A percentile compares a stretch with the other conserved stretches of the same genome.
These are phyloP conservation scores for Backusella australiensis DNA, from an alignment of 192 early-diverging fungal genomes.

Conservation along the genomic window DNA sequence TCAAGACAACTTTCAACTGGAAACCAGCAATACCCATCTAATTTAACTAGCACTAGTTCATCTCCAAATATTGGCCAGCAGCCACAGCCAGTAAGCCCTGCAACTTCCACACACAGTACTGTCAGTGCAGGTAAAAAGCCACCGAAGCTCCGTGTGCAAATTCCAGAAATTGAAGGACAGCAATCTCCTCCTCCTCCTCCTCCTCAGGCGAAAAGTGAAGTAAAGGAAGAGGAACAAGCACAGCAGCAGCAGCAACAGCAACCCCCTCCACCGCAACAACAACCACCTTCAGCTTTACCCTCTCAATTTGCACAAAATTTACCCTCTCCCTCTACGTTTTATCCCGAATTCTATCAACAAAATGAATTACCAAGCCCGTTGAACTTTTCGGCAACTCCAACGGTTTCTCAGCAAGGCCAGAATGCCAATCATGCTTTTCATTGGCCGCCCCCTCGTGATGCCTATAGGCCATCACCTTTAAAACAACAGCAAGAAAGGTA, in stretches of 20 bases:
- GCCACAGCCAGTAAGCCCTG: constrained; percentile 14
- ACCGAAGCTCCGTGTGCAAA: constrained; percentile 14
- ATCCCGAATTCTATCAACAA: constrained; percentile 72
- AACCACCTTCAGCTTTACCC: constrained; percentile 35
- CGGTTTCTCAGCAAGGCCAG: constrained; percentile 29
- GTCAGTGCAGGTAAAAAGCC: constrained; percentile 15
- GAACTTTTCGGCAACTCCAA: constrained; percentile 65
- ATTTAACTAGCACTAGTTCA: constrained; percentile 1
- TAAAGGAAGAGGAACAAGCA: not conserved
- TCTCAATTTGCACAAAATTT: constrained; percentile 68
- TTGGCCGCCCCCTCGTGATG: constrained; percentile 58
- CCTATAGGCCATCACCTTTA: constrained; percentile 52
- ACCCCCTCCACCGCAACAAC: not conserved
- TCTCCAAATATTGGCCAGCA: not conserved
- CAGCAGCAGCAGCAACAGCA: not conserved
- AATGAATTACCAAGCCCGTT: constrained; percentile 74
- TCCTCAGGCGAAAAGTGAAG: not conserved
- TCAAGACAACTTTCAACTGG: not conserved
- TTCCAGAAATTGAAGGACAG: constrained; percentile 3
- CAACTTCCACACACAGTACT: constrained; percentile 29
- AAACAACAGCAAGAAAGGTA: constrained; percentile 4
- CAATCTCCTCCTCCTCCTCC: not conserved
- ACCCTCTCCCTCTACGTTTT: constrained; percentile 75
- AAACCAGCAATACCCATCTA: not conserved
- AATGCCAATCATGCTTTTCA: constrained; percentile 68